These are phyloP conservation scores for Phytophthora fragariaefolia DNA, from an alignment of 352 stramenopile genomes.

Conservation along the genomic window DNA sequence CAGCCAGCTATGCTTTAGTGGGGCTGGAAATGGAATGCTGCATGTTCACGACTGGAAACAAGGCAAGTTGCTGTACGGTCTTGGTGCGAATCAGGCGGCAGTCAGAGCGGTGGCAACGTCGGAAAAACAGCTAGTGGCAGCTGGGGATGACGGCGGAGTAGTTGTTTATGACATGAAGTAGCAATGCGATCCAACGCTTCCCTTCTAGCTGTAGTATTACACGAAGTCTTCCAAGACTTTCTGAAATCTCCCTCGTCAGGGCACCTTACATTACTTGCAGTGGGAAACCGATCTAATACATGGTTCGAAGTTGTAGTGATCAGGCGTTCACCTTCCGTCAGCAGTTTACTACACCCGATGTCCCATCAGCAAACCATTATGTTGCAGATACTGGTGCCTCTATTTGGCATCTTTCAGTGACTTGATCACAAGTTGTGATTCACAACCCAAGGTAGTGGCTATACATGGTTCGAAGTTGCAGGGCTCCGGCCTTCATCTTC, in stretches of 20 bases:
- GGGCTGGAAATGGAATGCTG: constrained; percentile 86
- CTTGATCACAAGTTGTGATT: too few species aligned
- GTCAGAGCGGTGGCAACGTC: constrained; percentile 75
- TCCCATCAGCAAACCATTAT: too few species aligned
- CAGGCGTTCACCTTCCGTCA: too few species aligned
- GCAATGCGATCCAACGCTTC: background rate
- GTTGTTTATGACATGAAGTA: constrained; percentile 77
- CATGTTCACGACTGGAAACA: constrained; percentile 80
- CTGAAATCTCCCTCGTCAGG: background rate
- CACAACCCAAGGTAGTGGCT: too few species aligned
- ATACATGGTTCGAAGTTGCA: too few species aligned
- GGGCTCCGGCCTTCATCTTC: too few species aligned
- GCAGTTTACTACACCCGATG: too few species aligned
- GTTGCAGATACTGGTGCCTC: too few species aligned
- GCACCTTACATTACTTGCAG: background rate
- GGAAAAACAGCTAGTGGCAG: constrained; percentile 59
- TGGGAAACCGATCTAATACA: too few species aligned
- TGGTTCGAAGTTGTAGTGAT: too few species aligned
- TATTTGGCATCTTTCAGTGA: too few species aligned
- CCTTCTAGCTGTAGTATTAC: background rate
- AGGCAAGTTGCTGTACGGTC: constrained; percentile 77
- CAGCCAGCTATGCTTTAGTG: constrained; percentile 78
- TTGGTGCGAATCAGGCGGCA: constrained; percentile 85
- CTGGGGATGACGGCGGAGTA: constrained; percentile 84
- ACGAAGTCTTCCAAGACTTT: background rate